Conservation (phyloP, 495 filamentous ascomycete species). For the Schizothecium vesticola region DNA sequence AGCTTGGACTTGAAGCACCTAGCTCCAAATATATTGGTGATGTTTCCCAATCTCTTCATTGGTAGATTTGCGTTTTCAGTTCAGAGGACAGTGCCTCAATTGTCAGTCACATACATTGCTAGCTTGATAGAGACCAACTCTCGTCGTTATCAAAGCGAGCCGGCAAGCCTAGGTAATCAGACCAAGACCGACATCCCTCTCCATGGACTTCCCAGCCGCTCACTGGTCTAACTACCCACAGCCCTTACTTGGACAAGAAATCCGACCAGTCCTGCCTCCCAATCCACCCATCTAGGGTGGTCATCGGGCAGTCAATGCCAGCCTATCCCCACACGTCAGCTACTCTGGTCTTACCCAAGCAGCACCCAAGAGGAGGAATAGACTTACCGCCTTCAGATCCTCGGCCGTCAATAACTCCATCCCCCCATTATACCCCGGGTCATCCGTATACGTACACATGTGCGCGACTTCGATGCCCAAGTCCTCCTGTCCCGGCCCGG, state of each 20-base stretch:
- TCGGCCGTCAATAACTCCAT: conserved; percentile 34
- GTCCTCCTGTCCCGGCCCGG: conserved; percentile 22
- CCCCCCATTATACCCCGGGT: conserved; percentile 38
- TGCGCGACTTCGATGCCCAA: conserved; percentile 32
- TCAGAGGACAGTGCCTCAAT: too few relatives aligned
- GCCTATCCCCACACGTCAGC: conserved; percentile 13
- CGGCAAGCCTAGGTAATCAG: too few relatives aligned
- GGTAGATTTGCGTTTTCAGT: too few relatives aligned
- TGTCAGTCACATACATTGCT: too few relatives aligned
- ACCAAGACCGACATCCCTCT: too few relatives aligned
- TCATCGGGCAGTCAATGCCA: conserved; percentile 34
- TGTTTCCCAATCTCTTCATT: too few relatives aligned
- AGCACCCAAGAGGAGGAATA: background rate
- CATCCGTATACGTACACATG: conserved; percentile 36
- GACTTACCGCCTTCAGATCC: conserved; percentile 36
- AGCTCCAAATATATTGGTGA: too few relatives aligned
- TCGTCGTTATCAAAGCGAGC: too few relatives aligned
- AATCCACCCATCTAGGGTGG: conserved; percentile 26
- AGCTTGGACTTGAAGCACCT: too few relatives aligned
- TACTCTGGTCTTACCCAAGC: background rate
- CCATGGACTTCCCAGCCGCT: too few relatives aligned
- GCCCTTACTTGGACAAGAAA: conserved; percentile 11
- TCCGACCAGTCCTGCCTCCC: conserved; percentile 22
- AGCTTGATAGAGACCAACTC: too few relatives aligned
- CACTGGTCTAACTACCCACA: background rate